Evolutionary conservation across 768 basidiomycete species (phyloP).

Genomic region (Trichaptum fuscoviolaceum): DNA sequence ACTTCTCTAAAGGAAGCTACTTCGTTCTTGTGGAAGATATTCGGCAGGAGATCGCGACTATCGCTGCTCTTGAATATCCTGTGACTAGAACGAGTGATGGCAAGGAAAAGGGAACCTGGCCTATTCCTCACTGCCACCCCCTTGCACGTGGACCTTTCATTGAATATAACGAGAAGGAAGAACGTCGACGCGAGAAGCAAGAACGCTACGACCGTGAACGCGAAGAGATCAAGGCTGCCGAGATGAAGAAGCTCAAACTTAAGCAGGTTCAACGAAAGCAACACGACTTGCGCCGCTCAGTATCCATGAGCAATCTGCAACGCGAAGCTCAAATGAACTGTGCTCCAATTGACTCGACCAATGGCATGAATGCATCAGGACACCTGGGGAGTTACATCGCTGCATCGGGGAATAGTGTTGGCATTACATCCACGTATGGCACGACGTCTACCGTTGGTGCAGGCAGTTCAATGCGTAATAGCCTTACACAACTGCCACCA

Average conservation of each 20-base stretch:
- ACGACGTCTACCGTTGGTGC: slow-evolving; percentile 60
- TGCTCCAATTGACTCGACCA: slow-evolving; percentile 36
- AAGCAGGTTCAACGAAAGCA: slow-evolving; percentile 24
- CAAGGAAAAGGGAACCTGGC: slow-evolving; percentile 65
- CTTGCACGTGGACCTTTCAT: slow-evolving; percentile 68
- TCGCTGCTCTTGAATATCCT: slow-evolving; percentile 80
- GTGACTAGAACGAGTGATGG: slow-evolving; percentile 46
- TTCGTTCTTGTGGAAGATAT: slow-evolving; percentile 94
- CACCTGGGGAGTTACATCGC: slow-evolving; percentile 76
- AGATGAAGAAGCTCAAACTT: slow-evolving; percentile 29
- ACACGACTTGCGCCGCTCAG: slow-evolving; percentile 64
- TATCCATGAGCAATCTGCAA: slow-evolving; percentile 73
- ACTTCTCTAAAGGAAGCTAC: slow-evolving; percentile 69
- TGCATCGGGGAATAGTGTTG: slow-evolving; percentile 93
- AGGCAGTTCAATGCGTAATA: slow-evolving; percentile 34
- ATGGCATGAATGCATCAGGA: slow-evolving; percentile 61
- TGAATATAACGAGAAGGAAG: slow-evolving; percentile 70
- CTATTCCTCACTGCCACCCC: slow-evolving; percentile 76
- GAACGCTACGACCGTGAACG: slow-evolving; percentile 27
- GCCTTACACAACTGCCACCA: slow-evolving; percentile 43
- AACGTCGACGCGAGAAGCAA: slow-evolving; percentile 55
- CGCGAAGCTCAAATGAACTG: slow-evolving; percentile 41
- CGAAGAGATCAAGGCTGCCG: slow-evolving; percentile 37
- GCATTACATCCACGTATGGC: slow-evolving; percentile 85
- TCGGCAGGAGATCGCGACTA: slow-evolving; percentile 74